Percentiles rank a stretch among this genome's conserved stretches.
These are phyloP conservation scores for Leccinum angustisporum DNA, from an alignment of 1,284 basidiomycete genomes.

Conservation along the genomic window DNA sequence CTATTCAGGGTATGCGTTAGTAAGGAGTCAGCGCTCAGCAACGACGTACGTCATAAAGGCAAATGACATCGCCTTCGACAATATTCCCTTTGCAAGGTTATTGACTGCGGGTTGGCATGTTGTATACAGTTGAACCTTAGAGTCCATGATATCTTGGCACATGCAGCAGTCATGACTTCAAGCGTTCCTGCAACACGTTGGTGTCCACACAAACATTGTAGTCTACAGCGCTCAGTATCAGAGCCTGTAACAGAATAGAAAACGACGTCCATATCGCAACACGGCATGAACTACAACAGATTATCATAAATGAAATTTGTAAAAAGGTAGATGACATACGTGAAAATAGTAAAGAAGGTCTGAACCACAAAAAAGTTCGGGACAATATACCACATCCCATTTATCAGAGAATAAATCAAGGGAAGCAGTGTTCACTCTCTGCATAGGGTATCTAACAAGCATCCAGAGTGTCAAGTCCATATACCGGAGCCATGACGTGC, in stretches of 20 bases:
- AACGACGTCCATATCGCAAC: conserved; percentile 10
- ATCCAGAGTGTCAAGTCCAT: conserved; percentile 2
- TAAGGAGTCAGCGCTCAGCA: not conserved
- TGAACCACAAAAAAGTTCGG: conserved; percentile 1
- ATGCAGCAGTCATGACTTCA: not conserved
- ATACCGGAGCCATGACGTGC: conserved; percentile 2
- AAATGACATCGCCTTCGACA: not conserved
- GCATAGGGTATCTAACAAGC: conserved; percentile 21
- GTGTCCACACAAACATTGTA: not conserved
- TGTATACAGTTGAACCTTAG: not conserved
- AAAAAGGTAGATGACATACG: not conserved
- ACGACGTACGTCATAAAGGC: not conserved
- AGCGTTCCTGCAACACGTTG: not conserved
- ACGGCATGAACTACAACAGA: conserved; percentile 10
- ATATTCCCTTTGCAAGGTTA: not conserved
- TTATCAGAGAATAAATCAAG: not conserved
- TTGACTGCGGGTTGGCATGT: not conserved
- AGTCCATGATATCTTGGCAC: not conserved
- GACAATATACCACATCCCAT: not conserved
- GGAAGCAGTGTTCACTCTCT: conserved; percentile 7
- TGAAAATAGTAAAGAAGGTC: not conserved
- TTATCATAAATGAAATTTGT: not conserved
- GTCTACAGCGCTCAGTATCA: not conserved
- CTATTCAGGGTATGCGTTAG: not conserved
- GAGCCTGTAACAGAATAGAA: not conserved